Conservation (phyloP, 176 grass and related monocot species). For the Calamus simplicifolius region DNA sequence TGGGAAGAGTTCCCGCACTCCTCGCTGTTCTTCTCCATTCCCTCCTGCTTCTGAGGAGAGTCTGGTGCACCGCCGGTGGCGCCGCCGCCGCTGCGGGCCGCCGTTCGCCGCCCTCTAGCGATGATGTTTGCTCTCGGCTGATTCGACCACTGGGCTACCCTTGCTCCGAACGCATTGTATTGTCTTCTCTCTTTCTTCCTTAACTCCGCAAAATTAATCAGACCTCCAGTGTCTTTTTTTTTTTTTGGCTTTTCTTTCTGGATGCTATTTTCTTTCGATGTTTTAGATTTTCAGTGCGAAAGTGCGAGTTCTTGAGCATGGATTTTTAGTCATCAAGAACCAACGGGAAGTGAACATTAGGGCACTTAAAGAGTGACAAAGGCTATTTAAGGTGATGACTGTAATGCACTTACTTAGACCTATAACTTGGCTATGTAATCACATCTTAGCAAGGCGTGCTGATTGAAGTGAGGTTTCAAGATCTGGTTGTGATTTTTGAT, state of each 20-base stretch:
- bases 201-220: neutral
- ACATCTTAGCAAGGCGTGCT: too few relatives aligned
- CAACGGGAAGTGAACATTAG: too few relatives aligned
- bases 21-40: constrained; percentile 12
- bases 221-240: neutral
- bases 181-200: constrained; percentile 1
- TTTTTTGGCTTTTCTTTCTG: neutral
- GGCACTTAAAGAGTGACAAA: too few relatives aligned
- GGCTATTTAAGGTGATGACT: too few relatives aligned
- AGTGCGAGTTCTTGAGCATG: too few relatives aligned
- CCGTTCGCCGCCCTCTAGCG: constrained; percentile 18
- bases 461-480: too few relatives aligned
- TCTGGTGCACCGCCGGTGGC: constrained; percentile 3
- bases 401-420: too few relatives aligned
- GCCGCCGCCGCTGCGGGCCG: neutral
- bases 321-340: too few relatives aligned
- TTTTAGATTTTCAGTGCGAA: too few relatives aligned
- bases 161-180: constrained; percentile 79
- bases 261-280: too few relatives aligned
- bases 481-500: too few relatives aligned
- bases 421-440: too few relatives aligned
- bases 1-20: constrained; percentile 1
- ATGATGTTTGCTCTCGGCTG: constrained; percentile 59
- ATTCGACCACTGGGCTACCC: constrained; percentile 61
- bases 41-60: constrained; percentile 10